These are phyloP conservation scores for Yamadazyma phyllophila DNA, from an alignment of 805 yeast species.

Conservation along the genomic window DNA sequence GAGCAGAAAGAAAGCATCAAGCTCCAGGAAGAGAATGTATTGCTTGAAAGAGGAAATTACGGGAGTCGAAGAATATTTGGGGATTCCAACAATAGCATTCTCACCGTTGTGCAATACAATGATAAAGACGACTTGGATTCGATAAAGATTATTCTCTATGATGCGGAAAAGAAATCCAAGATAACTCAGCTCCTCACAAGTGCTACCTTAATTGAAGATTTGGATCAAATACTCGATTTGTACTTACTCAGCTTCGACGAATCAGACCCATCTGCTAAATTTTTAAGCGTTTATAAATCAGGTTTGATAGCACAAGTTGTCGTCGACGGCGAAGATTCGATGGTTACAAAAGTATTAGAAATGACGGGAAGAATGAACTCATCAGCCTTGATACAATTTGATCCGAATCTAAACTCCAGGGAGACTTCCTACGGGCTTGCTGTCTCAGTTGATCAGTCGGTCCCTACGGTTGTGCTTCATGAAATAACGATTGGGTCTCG, in stretches of 20 bases:
- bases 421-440: no score
- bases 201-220: slow-evolving; percentile 4
- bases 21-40: not conserved
- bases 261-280: not conserved
- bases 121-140: slow-evolving; percentile 1
- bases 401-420: not conserved
- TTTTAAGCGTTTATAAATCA: slow-evolving; percentile 10
- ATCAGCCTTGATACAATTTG: slow-evolving; percentile 16
- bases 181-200: not conserved
- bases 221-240: slow-evolving; percentile 8
- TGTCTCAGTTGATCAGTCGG: not conserved
- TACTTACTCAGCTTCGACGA: slow-evolving; percentile 6
- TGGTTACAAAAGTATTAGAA: slow-evolving; percentile 4
- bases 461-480: slow-evolving; percentile 14
- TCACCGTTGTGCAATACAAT: slow-evolving; percentile 13
- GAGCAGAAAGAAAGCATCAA: no score
- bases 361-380: slow-evolving; percentile 3
- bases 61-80: slow-evolving; percentile 14
- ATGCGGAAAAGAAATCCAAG: not conserved
- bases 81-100: slow-evolving; percentile 7
- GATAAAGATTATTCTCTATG: slow-evolving; percentile 5
- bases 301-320: slow-evolving; percentile 15
- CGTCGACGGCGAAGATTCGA: slow-evolving; percentile 11
- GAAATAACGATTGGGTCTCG: slow-evolving; percentile 13
- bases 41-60: slow-evolving; percentile 3